Percentiles rank a stretch among this genome's conserved stretches.
These are phyloP conservation scores for Acacia pycnantha DNA, from an alignment of 331 rosid species.

Conservation along the genomic window DNA sequence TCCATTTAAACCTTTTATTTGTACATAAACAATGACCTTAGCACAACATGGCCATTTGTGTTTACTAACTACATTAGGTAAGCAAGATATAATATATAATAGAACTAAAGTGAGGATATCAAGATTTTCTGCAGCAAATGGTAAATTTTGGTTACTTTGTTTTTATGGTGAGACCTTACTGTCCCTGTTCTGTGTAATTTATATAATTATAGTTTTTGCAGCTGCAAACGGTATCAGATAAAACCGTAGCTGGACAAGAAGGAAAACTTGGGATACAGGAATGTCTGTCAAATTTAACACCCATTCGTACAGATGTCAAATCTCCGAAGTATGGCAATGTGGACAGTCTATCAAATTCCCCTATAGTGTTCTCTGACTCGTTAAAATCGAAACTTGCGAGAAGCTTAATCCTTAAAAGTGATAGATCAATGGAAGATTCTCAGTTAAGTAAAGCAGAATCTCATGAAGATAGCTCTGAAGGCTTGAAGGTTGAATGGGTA, in stretches of 20 bases:
- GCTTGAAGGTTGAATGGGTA: conserved; percentile 62
- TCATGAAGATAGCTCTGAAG: conserved; percentile 34
- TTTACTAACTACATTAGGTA: not conserved
- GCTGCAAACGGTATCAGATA: conserved; percentile 65
- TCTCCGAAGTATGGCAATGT: conserved; percentile 40
- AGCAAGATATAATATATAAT: not conserved
- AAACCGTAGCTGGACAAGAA: conserved; percentile 41
- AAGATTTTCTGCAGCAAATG: not conserved
- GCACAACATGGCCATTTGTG: not conserved
- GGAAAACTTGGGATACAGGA: conserved; percentile 44
- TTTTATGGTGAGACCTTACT: not conserved
- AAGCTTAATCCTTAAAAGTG: conserved; percentile 32
- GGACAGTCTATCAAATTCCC: conserved; percentile 56
- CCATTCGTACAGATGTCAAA: conserved; percentile 36
- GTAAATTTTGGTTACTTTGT: not conserved
- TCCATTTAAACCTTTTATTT: not conserved
- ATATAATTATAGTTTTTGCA: conserved; percentile 33
- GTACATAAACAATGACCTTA: not conserved
- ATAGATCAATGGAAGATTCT: conserved; percentile 34
- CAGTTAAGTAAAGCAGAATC: conserved; percentile 30
- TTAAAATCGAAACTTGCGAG: conserved; percentile 53
- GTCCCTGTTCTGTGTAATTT: conserved; percentile 15
- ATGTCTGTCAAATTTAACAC: conserved; percentile 43
- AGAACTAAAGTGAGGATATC: not conserved
- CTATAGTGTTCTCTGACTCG: conserved; percentile 54